Evolutionary conservation across 2,329 filamentous ascomycete genomes (phyloP).

Genomic region (Parastagonospora avenae): DNA sequence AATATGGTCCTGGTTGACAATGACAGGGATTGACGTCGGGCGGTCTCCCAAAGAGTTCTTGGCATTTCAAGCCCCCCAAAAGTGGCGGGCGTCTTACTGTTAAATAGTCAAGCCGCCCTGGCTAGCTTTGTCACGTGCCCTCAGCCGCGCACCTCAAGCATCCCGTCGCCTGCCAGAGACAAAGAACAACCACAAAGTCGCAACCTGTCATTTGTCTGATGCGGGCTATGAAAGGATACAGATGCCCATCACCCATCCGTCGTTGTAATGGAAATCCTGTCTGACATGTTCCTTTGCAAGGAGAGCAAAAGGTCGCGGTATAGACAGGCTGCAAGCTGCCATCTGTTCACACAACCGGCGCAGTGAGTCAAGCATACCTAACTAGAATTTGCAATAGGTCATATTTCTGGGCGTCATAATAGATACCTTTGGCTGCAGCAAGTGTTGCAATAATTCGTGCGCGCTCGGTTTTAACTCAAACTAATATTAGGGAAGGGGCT

Average conservation of each 20-base stretch:
- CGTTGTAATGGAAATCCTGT: not conserved
- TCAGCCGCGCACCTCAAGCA: not conserved
- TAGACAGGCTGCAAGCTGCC: too few relatives aligned
- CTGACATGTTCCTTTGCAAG: too few relatives aligned
- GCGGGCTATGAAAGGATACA: not conserved
- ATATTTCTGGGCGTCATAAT: too few relatives aligned
- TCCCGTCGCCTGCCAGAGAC: not conserved
- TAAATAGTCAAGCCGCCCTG: not conserved
- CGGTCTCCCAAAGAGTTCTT: slow-evolving; percentile 7
- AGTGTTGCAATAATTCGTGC: too few relatives aligned
- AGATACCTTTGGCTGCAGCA: too few relatives aligned
- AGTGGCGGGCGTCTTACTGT: too few relatives aligned
- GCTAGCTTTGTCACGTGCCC: slow-evolving; percentile 2
- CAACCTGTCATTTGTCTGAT: not conserved
- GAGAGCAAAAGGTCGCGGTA: too few relatives aligned
- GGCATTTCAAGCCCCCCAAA: slow-evolving; percentile 1
- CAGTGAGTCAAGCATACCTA: too few relatives aligned
- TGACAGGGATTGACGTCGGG: slow-evolving; percentile 20
- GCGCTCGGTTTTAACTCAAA: too few relatives aligned
- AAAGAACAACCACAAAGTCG: not conserved
- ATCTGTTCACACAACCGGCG: too few relatives aligned
- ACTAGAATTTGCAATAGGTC: too few relatives aligned
- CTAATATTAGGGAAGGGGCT: too few relatives aligned
- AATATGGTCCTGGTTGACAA: not conserved
- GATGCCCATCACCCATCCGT: not conserved